Percentiles rank a stretch among this genome's conserved stretches.
Evolutionary conservation across 2,329 filamentous ascomycete genomes (phyloP).

Genomic region (Fusarium nygamai): DNA sequence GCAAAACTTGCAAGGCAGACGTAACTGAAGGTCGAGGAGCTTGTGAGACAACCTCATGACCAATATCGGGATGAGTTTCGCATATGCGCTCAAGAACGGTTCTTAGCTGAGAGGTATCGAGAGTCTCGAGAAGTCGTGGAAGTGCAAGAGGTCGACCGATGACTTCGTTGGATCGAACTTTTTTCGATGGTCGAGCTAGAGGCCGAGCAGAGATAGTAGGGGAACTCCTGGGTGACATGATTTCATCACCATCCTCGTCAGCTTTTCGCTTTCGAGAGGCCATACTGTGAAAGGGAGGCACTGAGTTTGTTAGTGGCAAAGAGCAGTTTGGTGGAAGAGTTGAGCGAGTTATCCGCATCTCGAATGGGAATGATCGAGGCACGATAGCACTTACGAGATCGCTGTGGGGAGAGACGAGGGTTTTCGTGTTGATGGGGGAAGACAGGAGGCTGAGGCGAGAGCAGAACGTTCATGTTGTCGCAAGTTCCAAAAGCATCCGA

Average conservation of each 20-base stretch:
- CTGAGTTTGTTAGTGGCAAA: constrained; percentile 44
- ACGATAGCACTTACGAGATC: constrained; percentile 60
- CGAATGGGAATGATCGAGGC: background rate
- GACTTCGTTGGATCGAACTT: constrained; percentile 71
- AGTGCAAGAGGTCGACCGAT: constrained; percentile 65
- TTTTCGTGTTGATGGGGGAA: constrained; percentile 69
- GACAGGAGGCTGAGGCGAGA: constrained; percentile 68
- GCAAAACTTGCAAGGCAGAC: constrained; percentile 81
- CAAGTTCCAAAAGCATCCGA: constrained; percentile 4
- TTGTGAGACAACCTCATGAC: constrained; percentile 81
- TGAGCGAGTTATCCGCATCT: background rate
- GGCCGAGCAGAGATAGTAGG: constrained; percentile 77
- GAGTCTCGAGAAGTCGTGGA: constrained; percentile 88
- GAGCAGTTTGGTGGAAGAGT: background rate
- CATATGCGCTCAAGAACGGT: constrained; percentile 90
- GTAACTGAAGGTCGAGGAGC: constrained; percentile 88
- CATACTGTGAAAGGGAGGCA: constrained; percentile 64
- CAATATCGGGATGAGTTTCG: constrained; percentile 86
- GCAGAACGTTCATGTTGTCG: constrained; percentile 68
- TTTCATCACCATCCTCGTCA: constrained; percentile 83
- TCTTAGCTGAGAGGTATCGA: constrained; percentile 85
- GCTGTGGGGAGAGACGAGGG: constrained; percentile 63
- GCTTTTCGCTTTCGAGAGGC: constrained; percentile 84
- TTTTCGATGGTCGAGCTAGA: constrained; percentile 74
- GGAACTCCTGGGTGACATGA: constrained; percentile 84